Evolutionary conservation across 1,284 basidiomycete species (phyloP).

Genomic region (Ganoderma resinaceum): DNA sequence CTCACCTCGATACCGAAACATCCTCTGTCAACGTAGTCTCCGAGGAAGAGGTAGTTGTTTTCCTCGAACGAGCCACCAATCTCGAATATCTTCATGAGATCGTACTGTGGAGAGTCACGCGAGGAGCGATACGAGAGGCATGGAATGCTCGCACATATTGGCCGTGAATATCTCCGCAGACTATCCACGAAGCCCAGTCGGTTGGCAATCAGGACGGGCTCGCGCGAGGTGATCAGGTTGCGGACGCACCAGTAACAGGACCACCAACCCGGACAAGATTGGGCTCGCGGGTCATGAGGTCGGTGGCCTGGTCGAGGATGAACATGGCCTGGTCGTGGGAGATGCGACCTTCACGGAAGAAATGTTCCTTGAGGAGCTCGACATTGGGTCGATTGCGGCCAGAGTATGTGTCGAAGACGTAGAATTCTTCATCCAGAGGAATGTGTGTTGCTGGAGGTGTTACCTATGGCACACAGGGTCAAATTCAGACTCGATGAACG

Average conservation of each 20-base stretch:
- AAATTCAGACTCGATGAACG: background rate
- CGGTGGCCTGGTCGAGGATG: constrained; percentile 84
- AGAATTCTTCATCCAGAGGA: constrained; percentile 47
- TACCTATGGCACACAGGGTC: constrained; percentile 33
- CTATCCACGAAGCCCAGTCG: constrained; percentile 46
- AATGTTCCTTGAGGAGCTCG: constrained; percentile 91
- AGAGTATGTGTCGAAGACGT: constrained; percentile 35
- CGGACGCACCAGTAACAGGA: constrained; percentile 87
- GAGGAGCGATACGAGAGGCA: constrained; percentile 1
- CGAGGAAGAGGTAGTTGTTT: constrained; percentile 94
- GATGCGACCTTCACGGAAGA: constrained; percentile 89
- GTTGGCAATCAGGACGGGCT: background rate
- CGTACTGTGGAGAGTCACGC: constrained; percentile 61
- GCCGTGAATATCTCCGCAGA: constrained; percentile 97
- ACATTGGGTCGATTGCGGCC: constrained; percentile 75
- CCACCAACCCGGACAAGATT: constrained; percentile 90
- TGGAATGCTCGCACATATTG: constrained; percentile 82
- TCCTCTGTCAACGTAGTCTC: constrained; percentile 98
- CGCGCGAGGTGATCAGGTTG: background rate
- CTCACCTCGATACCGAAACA: constrained; percentile 93
- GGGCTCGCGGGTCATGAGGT: constrained; percentile 81
- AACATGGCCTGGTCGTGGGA: constrained; percentile 90
- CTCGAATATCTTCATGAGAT: constrained; percentile 98
- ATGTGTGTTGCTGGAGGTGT: constrained; percentile 39
- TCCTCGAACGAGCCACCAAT: constrained; percentile 91